phyloP scores from a whole-genome alignment of 352 stramenopile genomes.

The Achlya hypogyna region DNA sequence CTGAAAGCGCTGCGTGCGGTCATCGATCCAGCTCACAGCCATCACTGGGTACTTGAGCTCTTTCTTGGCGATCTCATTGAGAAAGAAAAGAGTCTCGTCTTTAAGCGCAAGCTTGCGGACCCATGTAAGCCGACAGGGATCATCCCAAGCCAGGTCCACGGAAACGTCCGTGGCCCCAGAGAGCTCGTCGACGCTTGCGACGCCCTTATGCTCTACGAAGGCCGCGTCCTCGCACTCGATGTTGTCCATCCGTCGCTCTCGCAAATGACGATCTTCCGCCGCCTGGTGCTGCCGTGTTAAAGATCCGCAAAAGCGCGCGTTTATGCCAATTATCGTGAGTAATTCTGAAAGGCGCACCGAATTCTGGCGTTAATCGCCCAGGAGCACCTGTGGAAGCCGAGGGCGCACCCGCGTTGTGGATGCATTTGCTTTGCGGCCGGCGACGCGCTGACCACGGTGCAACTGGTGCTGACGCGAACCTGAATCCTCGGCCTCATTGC shows the following conservation, averaged over 20 bases:
- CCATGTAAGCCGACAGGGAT: background rate
- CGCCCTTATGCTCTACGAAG: background rate
- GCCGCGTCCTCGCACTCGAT: background rate
- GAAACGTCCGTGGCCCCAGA: background rate
- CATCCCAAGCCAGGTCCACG: background rate
- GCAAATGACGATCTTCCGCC: no score
- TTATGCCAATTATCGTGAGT: no score
- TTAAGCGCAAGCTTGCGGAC: background rate
- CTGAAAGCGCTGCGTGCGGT: background rate
- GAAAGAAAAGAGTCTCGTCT: background rate
- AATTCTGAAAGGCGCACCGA: no score
- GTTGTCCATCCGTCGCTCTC: background rate
- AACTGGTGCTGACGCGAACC: no score
- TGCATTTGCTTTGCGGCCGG: no score
- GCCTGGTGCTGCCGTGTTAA: no score
- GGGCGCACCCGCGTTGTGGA: no score
- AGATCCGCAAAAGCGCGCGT: no score
- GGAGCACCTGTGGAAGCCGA: no score
- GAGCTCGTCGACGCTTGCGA: background rate
- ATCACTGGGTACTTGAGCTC: background rate
- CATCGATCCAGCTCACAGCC: constrained; percentile 8
- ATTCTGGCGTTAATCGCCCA: no score
- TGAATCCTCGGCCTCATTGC: no score
- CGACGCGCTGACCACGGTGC: no score
- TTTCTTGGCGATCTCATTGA: constrained; percentile 9